A percentile compares a stretch with the other conserved stretches of the same genome.
These are phyloP conservation scores for Akanthomyces muscarius DNA, from an alignment of 2,329 filamentous ascomycete species.

Conservation along the genomic window DNA sequence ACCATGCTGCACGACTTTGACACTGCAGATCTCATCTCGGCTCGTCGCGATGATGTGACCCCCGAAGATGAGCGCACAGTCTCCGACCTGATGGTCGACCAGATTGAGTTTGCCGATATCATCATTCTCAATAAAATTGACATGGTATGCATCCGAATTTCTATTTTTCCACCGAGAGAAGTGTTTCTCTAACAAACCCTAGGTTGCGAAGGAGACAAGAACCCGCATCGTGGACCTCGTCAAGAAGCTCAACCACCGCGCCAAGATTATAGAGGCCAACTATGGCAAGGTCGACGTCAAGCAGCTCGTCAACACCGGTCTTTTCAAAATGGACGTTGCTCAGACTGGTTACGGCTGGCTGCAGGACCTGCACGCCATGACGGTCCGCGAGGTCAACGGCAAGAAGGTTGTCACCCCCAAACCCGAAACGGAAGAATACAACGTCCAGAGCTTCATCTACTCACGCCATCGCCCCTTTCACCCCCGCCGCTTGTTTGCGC, in stretches of 20 bases:
- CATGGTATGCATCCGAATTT: slow-evolving; percentile 39
- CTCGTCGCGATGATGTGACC: slow-evolving; percentile 58
- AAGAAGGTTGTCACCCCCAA: slow-evolving; percentile 57
- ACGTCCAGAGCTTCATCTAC: slow-evolving; percentile 69
- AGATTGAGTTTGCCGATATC: slow-evolving; percentile 74
- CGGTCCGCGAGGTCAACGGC: slow-evolving; percentile 50
- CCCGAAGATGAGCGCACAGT: slow-evolving; percentile 69
- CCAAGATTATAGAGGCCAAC: slow-evolving; percentile 58
- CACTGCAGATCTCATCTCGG: slow-evolving; percentile 63
- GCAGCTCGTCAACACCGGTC: slow-evolving; percentile 61
- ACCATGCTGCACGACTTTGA: slow-evolving; percentile 70
- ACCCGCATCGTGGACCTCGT: slow-evolving; percentile 50
- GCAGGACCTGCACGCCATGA: slow-evolving; percentile 65
- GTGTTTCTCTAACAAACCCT: neutral
- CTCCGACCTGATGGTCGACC: slow-evolving; percentile 71
- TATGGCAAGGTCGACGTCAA: slow-evolving; percentile 57
- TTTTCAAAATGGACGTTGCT: slow-evolving; percentile 62
- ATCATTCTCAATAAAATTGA: slow-evolving; percentile 69
- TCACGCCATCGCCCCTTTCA: slow-evolving; percentile 53
- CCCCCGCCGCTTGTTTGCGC: slow-evolving; percentile 41
- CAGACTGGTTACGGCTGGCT: slow-evolving; percentile 66
- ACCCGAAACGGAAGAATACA: slow-evolving; percentile 70
- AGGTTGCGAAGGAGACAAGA: slow-evolving; percentile 39
- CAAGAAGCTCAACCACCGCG: slow-evolving; percentile 60
- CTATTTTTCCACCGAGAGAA: neutral